Conservation (phyloP, 805 yeast genomes). For the Hanseniaspora nectarophila region DNA sequence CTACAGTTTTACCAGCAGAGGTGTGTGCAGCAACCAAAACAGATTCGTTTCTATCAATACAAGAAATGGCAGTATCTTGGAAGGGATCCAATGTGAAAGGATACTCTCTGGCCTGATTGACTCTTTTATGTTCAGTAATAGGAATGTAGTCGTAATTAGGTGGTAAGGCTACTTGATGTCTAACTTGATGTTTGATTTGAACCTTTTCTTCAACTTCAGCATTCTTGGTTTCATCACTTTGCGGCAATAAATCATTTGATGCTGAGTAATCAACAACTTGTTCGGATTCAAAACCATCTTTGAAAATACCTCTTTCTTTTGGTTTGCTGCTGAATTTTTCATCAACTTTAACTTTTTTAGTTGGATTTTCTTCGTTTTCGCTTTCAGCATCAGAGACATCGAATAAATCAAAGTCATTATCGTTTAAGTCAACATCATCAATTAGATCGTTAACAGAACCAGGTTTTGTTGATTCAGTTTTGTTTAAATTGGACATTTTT, state of each 20-base stretch:
- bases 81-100: conserved; percentile 93
- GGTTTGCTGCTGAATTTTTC: conserved; percentile 21
- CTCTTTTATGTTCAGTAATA: conserved; percentile 73
- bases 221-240: conserved; percentile 10
- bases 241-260: conserved; percentile 53
- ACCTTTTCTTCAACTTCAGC: conserved; percentile 38
- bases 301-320: conserved; percentile 41
- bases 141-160: conserved; percentile 82
- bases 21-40: conserved; percentile 96
- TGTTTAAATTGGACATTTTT: neutral
- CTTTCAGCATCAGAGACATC: conserved; percentile 20
- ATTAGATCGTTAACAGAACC: conserved; percentile 14
- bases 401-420: conserved; percentile 11
- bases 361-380: conserved; percentile 18
- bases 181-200: conserved; percentile 78
- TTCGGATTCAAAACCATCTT: conserved; percentile 78
- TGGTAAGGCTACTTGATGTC: conserved; percentile 96
- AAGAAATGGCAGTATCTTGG: conserved; percentile 91
- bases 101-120: conserved; percentile 70
- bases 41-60: conserved; percentile 88
- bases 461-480: neutral
- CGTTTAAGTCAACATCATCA: conserved; percentile 23
- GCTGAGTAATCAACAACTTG: conserved; percentile 82
- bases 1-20: conserved; percentile 94
- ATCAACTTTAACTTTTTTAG: conserved; percentile 15